Evolutionary conservation across 495 filamentous ascomycete genomes (phyloP).

Genomic region (Penicillium bialowiezense): DNA sequence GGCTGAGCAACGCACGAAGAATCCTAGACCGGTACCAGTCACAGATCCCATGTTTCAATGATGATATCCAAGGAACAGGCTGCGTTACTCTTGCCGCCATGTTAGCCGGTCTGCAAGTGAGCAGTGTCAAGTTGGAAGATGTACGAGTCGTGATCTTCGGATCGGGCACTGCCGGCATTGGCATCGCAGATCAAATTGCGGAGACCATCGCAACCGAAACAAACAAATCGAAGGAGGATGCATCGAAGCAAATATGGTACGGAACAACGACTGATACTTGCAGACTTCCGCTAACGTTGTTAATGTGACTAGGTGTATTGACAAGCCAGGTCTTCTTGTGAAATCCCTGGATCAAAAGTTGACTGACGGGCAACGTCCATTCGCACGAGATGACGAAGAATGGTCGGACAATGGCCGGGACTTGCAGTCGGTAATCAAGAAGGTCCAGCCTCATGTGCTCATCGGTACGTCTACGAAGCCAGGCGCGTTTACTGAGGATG

Average conservation of each 20-base stretch:
- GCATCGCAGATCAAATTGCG: slow-evolving; percentile 79
- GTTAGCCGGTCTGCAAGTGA: slow-evolving; percentile 68
- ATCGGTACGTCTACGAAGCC: slow-evolving; percentile 83
- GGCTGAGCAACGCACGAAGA: slow-evolving; percentile 55
- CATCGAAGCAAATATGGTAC: slow-evolving; percentile 77
- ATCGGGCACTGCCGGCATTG: slow-evolving; percentile 80
- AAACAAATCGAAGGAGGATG: slow-evolving; percentile 67
- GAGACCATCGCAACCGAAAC: slow-evolving; percentile 73
- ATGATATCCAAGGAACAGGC: slow-evolving; percentile 89
- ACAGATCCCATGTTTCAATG: slow-evolving; percentile 81
- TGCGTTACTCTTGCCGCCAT: slow-evolving; percentile 83
- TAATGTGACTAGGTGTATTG: slow-evolving; percentile 62
- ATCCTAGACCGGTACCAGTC: slow-evolving; percentile 73
- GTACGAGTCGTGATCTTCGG: slow-evolving; percentile 73
- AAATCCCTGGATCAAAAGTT: slow-evolving; percentile 58
- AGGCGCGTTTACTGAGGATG: slow-evolving; percentile 71
- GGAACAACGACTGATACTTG: neutral
- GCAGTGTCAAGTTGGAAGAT: slow-evolving; percentile 62
- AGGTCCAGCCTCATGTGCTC: slow-evolving; percentile 76
- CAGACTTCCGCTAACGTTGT: neutral
- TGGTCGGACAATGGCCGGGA: slow-evolving; percentile 59
- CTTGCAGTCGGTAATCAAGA: slow-evolving; percentile 63
- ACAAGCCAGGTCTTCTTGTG: slow-evolving; percentile 76
- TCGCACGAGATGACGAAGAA: slow-evolving; percentile 61
- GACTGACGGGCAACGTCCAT: slow-evolving; percentile 63